Conservation (phyloP, 179 eudicot species). For the Vitellaria paradoxa region DNA sequence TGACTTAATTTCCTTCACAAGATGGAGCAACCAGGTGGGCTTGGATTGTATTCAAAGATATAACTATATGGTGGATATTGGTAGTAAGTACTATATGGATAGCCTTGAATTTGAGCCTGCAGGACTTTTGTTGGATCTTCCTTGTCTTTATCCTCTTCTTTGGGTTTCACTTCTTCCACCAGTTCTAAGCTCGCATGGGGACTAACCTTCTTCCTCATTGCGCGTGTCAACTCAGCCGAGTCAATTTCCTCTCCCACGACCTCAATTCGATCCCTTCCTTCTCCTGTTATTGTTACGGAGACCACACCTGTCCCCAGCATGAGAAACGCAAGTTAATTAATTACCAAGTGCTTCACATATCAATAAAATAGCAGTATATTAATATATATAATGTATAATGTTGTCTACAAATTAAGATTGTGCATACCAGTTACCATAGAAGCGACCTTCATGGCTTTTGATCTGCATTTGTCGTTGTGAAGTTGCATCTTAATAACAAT, state of each 20-base stretch:
- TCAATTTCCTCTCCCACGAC: slow-evolving; percentile 26
- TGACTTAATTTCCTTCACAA: background rate
- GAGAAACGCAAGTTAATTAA: too few species aligned
- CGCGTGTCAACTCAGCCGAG: slow-evolving; percentile 12
- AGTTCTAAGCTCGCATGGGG: slow-evolving; percentile 14
- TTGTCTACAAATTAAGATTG: background rate
- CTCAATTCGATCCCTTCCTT: slow-evolving; percentile 19
- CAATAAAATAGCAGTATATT: too few species aligned
- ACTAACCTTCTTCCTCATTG: slow-evolving; percentile 27
- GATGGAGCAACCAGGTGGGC: background rate
- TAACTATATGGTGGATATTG: background rate
- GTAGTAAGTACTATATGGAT: too few species aligned
- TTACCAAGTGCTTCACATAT: too few species aligned
- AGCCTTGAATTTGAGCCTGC: background rate
- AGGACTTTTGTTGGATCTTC: background rate
- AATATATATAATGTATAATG: too few species aligned
- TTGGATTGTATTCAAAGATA: background rate
- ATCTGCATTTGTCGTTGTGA: slow-evolving; percentile 22
- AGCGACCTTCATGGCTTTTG: slow-evolving; percentile 40
- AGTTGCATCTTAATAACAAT: slow-evolving; percentile 27
- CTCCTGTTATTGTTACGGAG: slow-evolving; percentile 27
- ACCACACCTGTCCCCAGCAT: slow-evolving; percentile 21
- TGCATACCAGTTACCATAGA: slow-evolving; percentile 25
- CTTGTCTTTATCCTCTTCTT: background rate
- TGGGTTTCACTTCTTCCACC: slow-evolving; percentile 17